Percentiles rank a stretch among this genome's conserved stretches.
Conservation (phyloP, 495 filamentous ascomycete species). For the Trypethelium eluteriae region DNA sequence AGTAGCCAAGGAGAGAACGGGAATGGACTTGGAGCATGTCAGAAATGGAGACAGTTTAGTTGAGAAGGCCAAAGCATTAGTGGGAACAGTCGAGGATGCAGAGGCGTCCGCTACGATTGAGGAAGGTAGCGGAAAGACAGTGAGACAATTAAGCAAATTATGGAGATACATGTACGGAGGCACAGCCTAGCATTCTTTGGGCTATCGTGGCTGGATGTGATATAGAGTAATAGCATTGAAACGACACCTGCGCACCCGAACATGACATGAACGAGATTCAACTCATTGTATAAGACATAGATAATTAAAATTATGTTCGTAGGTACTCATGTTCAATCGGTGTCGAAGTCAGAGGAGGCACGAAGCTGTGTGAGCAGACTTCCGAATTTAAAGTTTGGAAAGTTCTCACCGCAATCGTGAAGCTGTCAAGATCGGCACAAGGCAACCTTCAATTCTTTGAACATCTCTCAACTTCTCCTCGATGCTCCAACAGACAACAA, state of each 20-base stretch:
- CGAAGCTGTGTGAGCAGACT: too few species aligned
- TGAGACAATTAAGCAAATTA: slow-evolving; percentile 10
- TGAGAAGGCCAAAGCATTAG: slow-evolving; percentile 5
- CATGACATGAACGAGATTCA: too few species aligned
- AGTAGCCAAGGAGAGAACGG: not conserved
- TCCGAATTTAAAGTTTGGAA: not conserved
- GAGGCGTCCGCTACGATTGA: not conserved
- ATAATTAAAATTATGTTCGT: not conserved
- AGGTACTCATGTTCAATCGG: not conserved
- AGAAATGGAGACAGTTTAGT: not conserved
- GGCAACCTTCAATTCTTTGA: not conserved
- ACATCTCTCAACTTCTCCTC: not conserved
- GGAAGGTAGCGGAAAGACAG: slow-evolving; percentile 7
- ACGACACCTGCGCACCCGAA: not conserved
- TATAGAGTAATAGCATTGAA: too few species aligned
- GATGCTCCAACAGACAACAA: not conserved
- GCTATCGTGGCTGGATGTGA: too few species aligned
- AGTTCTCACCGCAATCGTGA: not conserved
- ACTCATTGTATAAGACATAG: not conserved
- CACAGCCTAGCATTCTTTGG: not conserved
- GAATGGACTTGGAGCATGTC: not conserved
- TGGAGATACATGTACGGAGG: slow-evolving; percentile 11
- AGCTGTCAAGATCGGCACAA: not conserved
- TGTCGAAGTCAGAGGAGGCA: too few species aligned
- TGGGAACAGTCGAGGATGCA: not conserved